Conservation (phyloP, 345 rosid genomes). For the Lepidium africanum region DNA sequence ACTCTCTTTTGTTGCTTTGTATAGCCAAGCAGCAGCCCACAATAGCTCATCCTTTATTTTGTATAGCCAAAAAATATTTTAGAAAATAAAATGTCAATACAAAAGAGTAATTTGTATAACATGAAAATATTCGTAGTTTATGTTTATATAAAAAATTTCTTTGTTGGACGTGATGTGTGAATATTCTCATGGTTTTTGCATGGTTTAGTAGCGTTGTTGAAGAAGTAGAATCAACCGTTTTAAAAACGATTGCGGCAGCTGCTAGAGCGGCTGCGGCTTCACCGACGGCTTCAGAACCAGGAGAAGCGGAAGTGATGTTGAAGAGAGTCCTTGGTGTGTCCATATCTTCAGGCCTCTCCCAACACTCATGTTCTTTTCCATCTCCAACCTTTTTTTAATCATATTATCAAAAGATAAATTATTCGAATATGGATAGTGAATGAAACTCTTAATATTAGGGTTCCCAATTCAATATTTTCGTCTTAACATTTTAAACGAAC, state of each 20-base stretch:
- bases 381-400: conserved; percentile 67
- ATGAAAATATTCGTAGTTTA: no score
- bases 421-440: no score
- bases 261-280: conserved; percentile 91
- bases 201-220: conserved; percentile 47
- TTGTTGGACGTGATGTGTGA: neutral
- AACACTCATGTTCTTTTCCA: conserved; percentile 80
- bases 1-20: conserved; percentile 52
- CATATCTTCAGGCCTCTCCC: conserved; percentile 97
- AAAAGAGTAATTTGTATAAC: no score
- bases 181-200: conserved; percentile 42
- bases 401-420: no score
- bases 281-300: conserved; percentile 69
- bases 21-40: conserved; percentile 79
- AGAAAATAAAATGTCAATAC: no score
- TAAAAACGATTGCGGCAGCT: conserved; percentile 67
- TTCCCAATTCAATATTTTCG: no score
- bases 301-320: conserved; percentile 50
- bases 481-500: no score
- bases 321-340: conserved; percentile 69
- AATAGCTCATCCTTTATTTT: conserved; percentile 65
- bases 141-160: neutral
- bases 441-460: no score
- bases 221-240: conserved; percentile 39
- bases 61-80: no score